Evolutionary conservation across 495 filamentous ascomycete species (phyloP).

Genomic region (Trichoderma reesei): DNA sequence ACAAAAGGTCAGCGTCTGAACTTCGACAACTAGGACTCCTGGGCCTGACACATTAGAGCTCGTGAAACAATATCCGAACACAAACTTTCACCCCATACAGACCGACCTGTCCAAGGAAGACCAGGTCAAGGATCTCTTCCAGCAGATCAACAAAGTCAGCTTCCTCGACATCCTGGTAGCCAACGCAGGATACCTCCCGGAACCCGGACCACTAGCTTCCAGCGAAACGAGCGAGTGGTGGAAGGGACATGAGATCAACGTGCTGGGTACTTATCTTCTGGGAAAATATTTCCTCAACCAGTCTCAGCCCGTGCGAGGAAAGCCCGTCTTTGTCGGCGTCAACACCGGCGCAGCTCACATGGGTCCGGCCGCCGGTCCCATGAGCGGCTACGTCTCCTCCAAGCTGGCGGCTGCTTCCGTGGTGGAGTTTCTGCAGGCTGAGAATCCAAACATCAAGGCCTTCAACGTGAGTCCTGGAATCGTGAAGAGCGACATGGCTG

Average conservation of each 20-base stretch:
- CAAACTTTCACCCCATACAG: neutral
- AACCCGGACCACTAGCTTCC: neutral
- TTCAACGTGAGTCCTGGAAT: slow-evolving; percentile 30
- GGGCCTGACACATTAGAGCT: neutral
- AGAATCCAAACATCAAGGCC: slow-evolving; percentile 26
- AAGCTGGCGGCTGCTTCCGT: slow-evolving; percentile 27
- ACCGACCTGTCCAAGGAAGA: neutral
- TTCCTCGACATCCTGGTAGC: neutral
- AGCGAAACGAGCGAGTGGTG: neutral
- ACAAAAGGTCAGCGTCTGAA: neutral
- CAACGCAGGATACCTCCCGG: neutral
- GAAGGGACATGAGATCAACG: slow-evolving; percentile 7
- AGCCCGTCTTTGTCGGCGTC: neutral
- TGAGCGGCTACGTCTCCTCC: slow-evolving; percentile 25
- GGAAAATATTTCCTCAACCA: neutral
- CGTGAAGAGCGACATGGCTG: slow-evolving; percentile 24
- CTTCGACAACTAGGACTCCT: neutral
- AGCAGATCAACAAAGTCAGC: neutral
- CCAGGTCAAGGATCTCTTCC: neutral
- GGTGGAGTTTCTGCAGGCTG: slow-evolving; percentile 21
- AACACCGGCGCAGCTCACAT: neutral
- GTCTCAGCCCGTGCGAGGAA: neutral
- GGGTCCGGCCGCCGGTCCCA: neutral
- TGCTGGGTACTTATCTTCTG: slow-evolving; percentile 1
- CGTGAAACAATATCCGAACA: neutral